Conservation (phyloP, 129 eudicot genomes). For the Helichrysum umbraculigerum region DNA sequence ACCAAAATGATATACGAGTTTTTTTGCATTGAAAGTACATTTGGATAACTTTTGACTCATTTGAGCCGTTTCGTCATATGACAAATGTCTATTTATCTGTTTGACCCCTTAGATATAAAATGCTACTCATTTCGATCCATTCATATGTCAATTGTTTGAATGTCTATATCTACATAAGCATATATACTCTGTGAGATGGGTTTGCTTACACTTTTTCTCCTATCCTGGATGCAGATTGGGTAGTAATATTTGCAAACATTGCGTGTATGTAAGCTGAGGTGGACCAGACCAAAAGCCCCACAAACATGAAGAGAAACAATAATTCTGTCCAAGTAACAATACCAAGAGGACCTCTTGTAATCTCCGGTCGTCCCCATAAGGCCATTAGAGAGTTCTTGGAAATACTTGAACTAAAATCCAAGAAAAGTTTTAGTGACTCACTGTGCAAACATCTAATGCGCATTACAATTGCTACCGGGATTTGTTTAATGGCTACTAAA, state of each 20-base stretch:
- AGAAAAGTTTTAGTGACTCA: not conserved
- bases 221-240: slow-evolving; percentile 43
- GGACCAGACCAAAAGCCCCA: slow-evolving; percentile 54
- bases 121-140: not conserved
- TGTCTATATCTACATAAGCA: not conserved
- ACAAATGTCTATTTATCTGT: too few relatives aligned
- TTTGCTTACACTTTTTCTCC: slow-evolving; percentile 41
- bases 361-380: slow-evolving; percentile 38
- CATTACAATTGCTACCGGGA: not conserved
- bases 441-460: not conserved
- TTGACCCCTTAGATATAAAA: not conserved
- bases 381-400: slow-evolving; percentile 20
- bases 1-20: too few relatives aligned
- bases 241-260: slow-evolving; percentile 51
- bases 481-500: not conserved
- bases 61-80: too few relatives aligned
- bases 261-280: slow-evolving; percentile 44
- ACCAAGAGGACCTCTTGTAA: slow-evolving; percentile 57
- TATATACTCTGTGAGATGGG: not conserved
- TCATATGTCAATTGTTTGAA: not conserved
- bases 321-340: slow-evolving; percentile 53
- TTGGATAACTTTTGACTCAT: too few relatives aligned
- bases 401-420: slow-evolving; percentile 17
- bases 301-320: slow-evolving; percentile 34
- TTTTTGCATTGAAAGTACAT: too few relatives aligned